phyloP scores from a whole-genome alignment of 768 basidiomycete species.

The Tricholoma terreum region DNA sequence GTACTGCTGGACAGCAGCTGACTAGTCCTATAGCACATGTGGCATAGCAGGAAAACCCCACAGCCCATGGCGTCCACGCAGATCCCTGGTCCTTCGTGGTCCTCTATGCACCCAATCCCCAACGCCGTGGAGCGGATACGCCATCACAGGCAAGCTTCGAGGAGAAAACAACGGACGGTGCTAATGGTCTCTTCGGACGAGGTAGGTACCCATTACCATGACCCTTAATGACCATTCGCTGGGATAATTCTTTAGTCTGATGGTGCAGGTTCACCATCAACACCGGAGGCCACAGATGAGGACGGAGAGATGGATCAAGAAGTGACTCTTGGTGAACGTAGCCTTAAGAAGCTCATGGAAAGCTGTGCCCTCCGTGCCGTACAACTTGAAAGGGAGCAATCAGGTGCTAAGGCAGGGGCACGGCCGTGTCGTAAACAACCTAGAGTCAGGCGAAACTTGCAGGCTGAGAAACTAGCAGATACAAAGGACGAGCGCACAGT shows the following conservation, averaged over 20 bases:
- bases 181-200: not conserved
- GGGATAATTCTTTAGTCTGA: not conserved
- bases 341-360: not conserved
- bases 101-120: no score
- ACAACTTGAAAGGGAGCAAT: not conserved
- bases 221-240: not conserved
- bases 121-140: no score
- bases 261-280: not conserved
- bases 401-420: not conserved
- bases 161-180: no score
- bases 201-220: not conserved
- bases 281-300: not conserved
- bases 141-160: no score
- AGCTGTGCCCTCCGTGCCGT: not conserved
- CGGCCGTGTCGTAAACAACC: not conserved
- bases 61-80: no score
- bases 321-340: not conserved
- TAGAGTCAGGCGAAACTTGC: not conserved
- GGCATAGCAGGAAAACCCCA: no score
- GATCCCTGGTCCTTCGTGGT: no score
- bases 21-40: no score
- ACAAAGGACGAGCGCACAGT: not conserved
- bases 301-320: not conserved
- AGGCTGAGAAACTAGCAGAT: not conserved
- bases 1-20: not conserved